Evolutionary conservation across 768 basidiomycete genomes (phyloP).

Genomic region (Leucosporidium yakuticum): DNA sequence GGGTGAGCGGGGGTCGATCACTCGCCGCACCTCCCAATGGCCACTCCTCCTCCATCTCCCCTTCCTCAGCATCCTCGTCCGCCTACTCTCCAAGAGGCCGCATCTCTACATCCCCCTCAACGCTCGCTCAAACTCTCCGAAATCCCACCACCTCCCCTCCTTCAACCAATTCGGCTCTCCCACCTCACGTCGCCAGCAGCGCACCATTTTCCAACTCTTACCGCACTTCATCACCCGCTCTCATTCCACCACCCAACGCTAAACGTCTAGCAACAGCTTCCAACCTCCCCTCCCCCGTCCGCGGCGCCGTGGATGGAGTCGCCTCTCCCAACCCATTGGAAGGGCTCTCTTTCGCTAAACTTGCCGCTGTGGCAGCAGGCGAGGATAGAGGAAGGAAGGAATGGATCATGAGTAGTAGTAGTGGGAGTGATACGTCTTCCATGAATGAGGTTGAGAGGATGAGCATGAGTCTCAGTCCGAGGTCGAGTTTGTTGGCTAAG

Average conservation of each 20-base stretch:
- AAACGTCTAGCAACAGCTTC: neutral
- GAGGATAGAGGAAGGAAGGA: too few relatives aligned
- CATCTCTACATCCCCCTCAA: neutral
- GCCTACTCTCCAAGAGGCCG: neutral
- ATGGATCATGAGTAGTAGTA: too few relatives aligned
- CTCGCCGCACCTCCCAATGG: too few relatives aligned
- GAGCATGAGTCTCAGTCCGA: too few relatives aligned
- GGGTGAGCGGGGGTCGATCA: too few relatives aligned
- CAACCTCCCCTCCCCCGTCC: constrained; percentile 8
- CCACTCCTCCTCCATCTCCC: neutral
- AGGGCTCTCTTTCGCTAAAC: too few relatives aligned
- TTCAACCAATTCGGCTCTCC: neutral
- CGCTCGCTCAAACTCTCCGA: neutral
- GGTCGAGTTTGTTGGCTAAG: too few relatives aligned
- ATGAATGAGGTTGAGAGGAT: too few relatives aligned
- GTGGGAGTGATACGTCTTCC: too few relatives aligned
- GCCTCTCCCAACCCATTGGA: too few relatives aligned
- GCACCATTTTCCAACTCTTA: neutral
- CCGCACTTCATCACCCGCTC: neutral
- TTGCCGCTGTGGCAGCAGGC: too few relatives aligned
- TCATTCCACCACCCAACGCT: neutral
- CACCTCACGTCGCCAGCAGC: neutral
- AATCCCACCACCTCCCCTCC: neutral
- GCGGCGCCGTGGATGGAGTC: neutral
- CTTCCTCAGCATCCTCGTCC: neutral